Conservation (phyloP, 148 eudicot species). For the Rhododendron ferrugineum region DNA sequence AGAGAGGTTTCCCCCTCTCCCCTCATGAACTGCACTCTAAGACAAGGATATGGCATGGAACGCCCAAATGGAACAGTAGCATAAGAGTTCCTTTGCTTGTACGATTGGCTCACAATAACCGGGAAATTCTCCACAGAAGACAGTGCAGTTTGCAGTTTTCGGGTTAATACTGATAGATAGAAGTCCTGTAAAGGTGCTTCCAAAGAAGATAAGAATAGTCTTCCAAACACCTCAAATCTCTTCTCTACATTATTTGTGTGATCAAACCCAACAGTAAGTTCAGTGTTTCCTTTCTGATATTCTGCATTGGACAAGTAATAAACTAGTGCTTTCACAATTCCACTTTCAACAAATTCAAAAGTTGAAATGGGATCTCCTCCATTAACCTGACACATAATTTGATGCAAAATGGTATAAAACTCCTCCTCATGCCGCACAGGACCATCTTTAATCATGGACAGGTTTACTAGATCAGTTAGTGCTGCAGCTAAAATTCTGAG, state of each 20-base stretch:
- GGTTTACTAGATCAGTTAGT: slow-evolving; percentile 42
- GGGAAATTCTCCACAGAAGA: slow-evolving; percentile 80
- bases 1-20: slow-evolving; percentile 59
- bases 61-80: slow-evolving; percentile 65
- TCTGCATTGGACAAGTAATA: slow-evolving; percentile 53
- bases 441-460: slow-evolving; percentile 19
- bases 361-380: slow-evolving; percentile 73
- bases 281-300: slow-evolving; percentile 23
- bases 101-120: slow-evolving; percentile 34
- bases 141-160: slow-evolving; percentile 68
- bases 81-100: slow-evolving; percentile 51
- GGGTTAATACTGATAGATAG: slow-evolving; percentile 38
- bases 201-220: slow-evolving; percentile 42
- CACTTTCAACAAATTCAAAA: slow-evolving; percentile 92
- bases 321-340: slow-evolving; percentile 63
- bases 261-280: slow-evolving; percentile 14
- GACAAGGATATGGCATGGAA: slow-evolving; percentile 47
- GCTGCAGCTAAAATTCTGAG: slow-evolving; percentile 54
- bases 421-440: slow-evolving; percentile 42
- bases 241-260: slow-evolving; percentile 34
- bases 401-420: slow-evolving; percentile 39
- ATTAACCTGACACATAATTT: slow-evolving; percentile 55
- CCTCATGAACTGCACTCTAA: slow-evolving; percentile 63
- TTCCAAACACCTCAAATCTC: slow-evolving; percentile 67
- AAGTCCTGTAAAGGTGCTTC: slow-evolving; percentile 29